Conservation (phyloP, 78 protist species). For the Protostelium mycophagum region DNA sequence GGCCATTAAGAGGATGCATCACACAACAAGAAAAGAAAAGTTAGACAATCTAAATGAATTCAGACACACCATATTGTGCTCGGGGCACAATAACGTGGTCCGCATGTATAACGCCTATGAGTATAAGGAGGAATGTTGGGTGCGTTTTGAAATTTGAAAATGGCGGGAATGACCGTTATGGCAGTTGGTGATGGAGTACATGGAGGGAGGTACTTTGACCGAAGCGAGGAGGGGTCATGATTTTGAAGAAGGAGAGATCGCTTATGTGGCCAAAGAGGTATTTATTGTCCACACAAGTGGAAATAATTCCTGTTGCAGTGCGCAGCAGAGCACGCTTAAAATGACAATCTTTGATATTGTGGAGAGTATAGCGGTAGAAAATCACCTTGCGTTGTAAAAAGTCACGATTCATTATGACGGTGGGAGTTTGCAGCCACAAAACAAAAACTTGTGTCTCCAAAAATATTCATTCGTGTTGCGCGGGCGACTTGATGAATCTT, state of each 20-base stretch:
- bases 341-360: no score
- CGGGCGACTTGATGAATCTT: no score
- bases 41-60: slow-evolving; percentile 15
- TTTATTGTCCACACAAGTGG: background rate
- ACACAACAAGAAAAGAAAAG: slow-evolving; percentile 32
- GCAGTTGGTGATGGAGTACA: slow-evolving; percentile 54
- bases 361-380: no score
- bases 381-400: no score
- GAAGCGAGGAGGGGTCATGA: slow-evolving; percentile 48
- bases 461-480: no score
- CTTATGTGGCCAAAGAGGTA: slow-evolving; percentile 38
- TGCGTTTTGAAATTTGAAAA: background rate
- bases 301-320: no score
- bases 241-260: slow-evolving; percentile 54
- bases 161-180: background rate
- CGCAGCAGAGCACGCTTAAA: no score
- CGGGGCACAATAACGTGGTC: slow-evolving; percentile 49
- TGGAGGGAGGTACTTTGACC: slow-evolving; percentile 67
- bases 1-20: slow-evolving; percentile 61
- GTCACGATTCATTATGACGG: no score
- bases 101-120: slow-evolving; percentile 29
- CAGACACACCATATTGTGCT: slow-evolving; percentile 36
- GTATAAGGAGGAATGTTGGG: slow-evolving; percentile 24
- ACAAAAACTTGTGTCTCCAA: no score
- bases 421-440: no score